phyloP scores from a whole-genome alignment of 371 early-diverging fungal species.

The Nematocida minor region DNA sequence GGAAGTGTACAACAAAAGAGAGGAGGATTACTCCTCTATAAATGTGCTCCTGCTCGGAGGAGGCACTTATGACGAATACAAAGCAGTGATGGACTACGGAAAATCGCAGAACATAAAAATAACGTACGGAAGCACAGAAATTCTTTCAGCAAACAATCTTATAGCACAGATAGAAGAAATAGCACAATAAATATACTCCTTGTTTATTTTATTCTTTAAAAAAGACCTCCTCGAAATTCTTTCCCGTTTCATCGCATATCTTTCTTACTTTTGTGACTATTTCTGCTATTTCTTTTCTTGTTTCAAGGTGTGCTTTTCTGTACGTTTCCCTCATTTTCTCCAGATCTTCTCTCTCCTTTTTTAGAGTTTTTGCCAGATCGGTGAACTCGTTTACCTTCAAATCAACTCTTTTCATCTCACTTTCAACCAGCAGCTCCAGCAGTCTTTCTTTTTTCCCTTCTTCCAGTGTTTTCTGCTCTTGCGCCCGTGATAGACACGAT shows the following conservation, averaged over 20 bases:
- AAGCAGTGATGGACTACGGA: slow-evolving; percentile 54
- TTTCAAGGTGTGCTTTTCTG: slow-evolving; percentile 48
- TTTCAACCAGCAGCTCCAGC: slow-evolving; percentile 55
- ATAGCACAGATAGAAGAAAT: slow-evolving; percentile 69
- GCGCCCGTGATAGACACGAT: slow-evolving; percentile 66
- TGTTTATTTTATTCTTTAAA: slow-evolving; percentile 26
- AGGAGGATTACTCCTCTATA: slow-evolving; percentile 50
- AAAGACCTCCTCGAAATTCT: slow-evolving; percentile 43
- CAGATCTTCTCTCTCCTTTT: slow-evolving; percentile 57
- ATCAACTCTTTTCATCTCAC: slow-evolving; percentile 54
- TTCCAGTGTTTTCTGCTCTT: slow-evolving; percentile 55
- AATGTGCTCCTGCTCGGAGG: slow-evolving; percentile 63
- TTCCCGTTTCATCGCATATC: slow-evolving; percentile 47
- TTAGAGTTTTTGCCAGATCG: slow-evolving; percentile 42
- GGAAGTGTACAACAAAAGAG: background rate
- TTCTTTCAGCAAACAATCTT: slow-evolving; percentile 76
- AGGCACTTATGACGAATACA: slow-evolving; percentile 63
- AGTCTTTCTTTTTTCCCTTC: slow-evolving; percentile 58
- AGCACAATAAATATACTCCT: background rate
- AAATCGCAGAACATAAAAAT: slow-evolving; percentile 66
- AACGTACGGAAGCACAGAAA: slow-evolving; percentile 86
- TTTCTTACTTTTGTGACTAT: slow-evolving; percentile 36
- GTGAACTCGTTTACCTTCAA: slow-evolving; percentile 57
- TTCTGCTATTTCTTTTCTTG: slow-evolving; percentile 45
- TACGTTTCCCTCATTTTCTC: slow-evolving; percentile 52